Evolutionary conservation across 2,329 filamentous ascomycete genomes (phyloP), one percentile per base, ranked within the genome.

Genomic region (Fusarium euwallaceae): DNA sequence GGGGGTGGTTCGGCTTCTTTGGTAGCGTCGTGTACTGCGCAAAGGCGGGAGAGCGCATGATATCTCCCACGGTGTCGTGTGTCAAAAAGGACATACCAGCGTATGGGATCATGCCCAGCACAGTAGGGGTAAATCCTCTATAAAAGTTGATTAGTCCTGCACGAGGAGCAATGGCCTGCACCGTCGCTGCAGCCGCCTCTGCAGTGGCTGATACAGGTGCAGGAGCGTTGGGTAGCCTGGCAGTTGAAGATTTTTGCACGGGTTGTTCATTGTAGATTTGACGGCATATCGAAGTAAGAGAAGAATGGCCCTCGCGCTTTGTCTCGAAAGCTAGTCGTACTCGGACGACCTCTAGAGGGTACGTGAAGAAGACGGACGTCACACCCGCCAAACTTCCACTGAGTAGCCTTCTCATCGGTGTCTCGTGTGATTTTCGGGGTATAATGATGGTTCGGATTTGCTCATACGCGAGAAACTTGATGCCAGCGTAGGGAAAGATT

Each of bases 401-500:
- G 27, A 93, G 78, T 59, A 97, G 89, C 12, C 97, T 90, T 60
- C 97, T 91, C 32, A 93, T 82, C 1, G 93, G 89, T 0, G 96
- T 98, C 82, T 99, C 97, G 67, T 97, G 88, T 7, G 92, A 86
- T 61, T 87, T 90, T 41, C 84, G 86, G 2, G 89, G 90, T 71
- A 99, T 98, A 36, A 98, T 80, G 16, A 92, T 79, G 14, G 93
- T 91, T 69, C 97, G 94, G 74, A 98, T 94, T 83, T 99, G 97
- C 83, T 99, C 97, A 85, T 99, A 99, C 55, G 96, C 95, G 48
- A 99, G 90, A 80, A 99, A 99, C 81, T 99, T 99, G 84, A 98
- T 98, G 55, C 94, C 96, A 17, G 96, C 97, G 82, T 99, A 99
- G 7, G 97, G 97, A 79, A 98, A 99, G 73, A 99, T 97, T 74